phyloP scores from a whole-genome alignment of 176 grass and related monocot species.

The Avena sativa region DNA sequence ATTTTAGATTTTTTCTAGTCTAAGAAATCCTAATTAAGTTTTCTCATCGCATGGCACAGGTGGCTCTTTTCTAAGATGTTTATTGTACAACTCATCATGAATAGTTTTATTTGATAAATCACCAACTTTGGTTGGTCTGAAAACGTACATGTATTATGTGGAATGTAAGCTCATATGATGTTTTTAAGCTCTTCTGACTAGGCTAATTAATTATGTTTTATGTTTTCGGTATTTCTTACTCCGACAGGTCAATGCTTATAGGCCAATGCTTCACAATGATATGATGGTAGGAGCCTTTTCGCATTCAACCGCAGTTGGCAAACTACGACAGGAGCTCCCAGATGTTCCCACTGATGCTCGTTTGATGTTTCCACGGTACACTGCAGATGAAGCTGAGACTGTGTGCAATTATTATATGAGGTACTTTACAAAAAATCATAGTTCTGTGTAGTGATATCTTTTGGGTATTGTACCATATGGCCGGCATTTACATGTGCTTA shows the following conservation, averaged over 20 bases:
- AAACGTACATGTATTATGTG: not conserved
- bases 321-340: slow-evolving; percentile 84
- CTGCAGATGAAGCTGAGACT: slow-evolving; percentile 78
- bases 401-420: slow-evolving; percentile 97
- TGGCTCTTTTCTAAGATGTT: not conserved
- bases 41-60: not conserved
- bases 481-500: not conserved
- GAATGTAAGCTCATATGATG: not conserved
- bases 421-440: slow-evolving; percentile 42
- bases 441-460: slow-evolving; percentile 18
- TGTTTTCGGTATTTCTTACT: slow-evolving; percentile 32
- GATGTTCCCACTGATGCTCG: slow-evolving; percentile 78
- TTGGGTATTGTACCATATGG: slow-evolving; percentile 26
- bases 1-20: not conserved
- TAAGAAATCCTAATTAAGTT: not conserved
- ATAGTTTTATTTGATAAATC: slow-evolving; percentile 3
- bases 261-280: slow-evolving; percentile 88
- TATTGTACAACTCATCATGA: not conserved
- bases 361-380: slow-evolving; percentile 83
- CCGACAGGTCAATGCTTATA: slow-evolving; percentile 82
- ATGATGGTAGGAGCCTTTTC: slow-evolving; percentile 99
- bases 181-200: slow-evolving; percentile 8
- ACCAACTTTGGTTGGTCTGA: not conserved
- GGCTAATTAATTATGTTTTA: not conserved
- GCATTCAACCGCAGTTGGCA: slow-evolving; percentile 94